Conservation (phyloP, 2,329 filamentous ascomycete species). For the Lecanosticta acicola region DNA sequence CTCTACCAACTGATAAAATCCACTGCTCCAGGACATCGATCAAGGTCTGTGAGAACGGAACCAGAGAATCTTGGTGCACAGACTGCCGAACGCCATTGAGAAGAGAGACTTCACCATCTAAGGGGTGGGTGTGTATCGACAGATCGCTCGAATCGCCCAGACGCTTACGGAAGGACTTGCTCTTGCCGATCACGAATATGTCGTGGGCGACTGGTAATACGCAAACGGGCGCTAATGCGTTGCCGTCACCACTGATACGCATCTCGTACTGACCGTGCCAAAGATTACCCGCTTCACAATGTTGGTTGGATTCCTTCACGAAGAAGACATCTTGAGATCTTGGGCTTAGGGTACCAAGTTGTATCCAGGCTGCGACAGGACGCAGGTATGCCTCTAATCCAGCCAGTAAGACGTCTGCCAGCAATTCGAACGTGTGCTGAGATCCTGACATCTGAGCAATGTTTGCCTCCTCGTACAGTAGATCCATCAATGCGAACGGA, state of each 20-base stretch:
- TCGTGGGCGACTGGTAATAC: conserved; percentile 62
- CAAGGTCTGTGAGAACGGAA: conserved; percentile 70
- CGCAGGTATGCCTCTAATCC: conserved; percentile 78
- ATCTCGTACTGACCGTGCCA: conserved; percentile 74
- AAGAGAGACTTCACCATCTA: background rate
- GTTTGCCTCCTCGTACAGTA: conserved; percentile 66
- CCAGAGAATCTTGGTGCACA: conserved; percentile 9
- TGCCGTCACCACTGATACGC: conserved; percentile 54
- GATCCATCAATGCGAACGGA: conserved; percentile 70
- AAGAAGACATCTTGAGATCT: conserved; percentile 64
- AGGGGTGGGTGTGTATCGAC: background rate
- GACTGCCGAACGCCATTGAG: conserved; percentile 6
- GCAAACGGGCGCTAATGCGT: conserved; percentile 67
- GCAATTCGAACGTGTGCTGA: conserved; percentile 53
- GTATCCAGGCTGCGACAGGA: conserved; percentile 79
- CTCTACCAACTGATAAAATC: conserved; percentile 65
- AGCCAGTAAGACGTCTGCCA: conserved; percentile 67
- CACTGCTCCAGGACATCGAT: conserved; percentile 65
- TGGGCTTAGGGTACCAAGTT: conserved; percentile 60
- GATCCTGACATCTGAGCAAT: conserved; percentile 66
- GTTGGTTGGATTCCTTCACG: conserved; percentile 52
- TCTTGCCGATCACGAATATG: conserved; percentile 85
- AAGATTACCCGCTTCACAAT: conserved; percentile 57
- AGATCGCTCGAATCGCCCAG: conserved; percentile 48
- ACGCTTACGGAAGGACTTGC: conserved; percentile 73